Percentiles rank a stretch among this genome's conserved stretches.
phyloP scores from a whole-genome alignment of 352 stramenopile species.

The Globisporangium middletonii region DNA sequence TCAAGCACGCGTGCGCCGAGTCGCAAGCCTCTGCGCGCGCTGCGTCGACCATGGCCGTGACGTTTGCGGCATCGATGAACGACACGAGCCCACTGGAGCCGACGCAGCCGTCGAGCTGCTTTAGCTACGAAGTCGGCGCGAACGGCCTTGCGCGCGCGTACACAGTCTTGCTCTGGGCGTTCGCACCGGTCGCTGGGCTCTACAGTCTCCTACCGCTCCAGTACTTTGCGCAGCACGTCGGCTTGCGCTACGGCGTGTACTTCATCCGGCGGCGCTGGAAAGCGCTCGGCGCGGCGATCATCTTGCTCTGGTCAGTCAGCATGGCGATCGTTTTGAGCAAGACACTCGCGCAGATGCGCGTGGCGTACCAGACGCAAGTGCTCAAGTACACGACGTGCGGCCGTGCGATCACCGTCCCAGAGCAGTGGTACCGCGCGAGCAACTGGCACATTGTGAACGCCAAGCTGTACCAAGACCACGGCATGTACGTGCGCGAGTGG shows the following conservation, averaged over 20 bases:
- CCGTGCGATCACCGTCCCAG: conserved; percentile 25
- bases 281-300: conserved; percentile 51
- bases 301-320: conserved; percentile 61
- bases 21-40: conserved; percentile 5
- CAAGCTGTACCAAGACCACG: conserved; percentile 6
- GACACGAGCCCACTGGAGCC: not conserved
- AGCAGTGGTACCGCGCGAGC: conserved; percentile 44
- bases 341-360: conserved; percentile 39
- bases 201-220: conserved; percentile 62
- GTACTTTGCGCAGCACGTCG: conserved; percentile 62
- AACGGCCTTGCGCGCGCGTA: conserved; percentile 21
- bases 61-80: conserved; percentile 1
- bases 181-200: conserved; percentile 51
- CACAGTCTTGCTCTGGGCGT: conserved; percentile 46
- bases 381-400: conserved; percentile 36
- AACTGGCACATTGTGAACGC: conserved; percentile 22
- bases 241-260: conserved; percentile 64
- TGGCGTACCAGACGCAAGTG: conserved; percentile 34
- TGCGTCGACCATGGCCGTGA: not conserved
- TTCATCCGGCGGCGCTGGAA: conserved; percentile 77
- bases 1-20: conserved; percentile 28
- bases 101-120: conserved; percentile 13
- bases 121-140: conserved; percentile 22
- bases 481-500: conserved; percentile 55
- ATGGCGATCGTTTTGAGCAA: conserved; percentile 58